Percentiles rank a stretch among this genome's conserved stretches.
Conservation (phyloP, 345 rosid genomes). For the Diplotaxis tenuifolia region DNA sequence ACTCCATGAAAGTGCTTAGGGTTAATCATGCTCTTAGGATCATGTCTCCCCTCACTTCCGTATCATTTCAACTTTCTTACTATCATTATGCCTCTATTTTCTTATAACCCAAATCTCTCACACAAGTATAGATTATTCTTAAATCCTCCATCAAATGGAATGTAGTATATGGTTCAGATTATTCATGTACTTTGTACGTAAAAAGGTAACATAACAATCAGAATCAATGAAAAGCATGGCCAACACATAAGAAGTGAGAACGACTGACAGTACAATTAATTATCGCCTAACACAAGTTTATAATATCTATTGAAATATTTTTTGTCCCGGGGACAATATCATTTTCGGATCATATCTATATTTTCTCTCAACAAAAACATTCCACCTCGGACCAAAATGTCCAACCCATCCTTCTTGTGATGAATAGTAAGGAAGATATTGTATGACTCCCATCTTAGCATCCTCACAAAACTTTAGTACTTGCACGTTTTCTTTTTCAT, state of each 20-base stretch:
- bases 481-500: slow-evolving; percentile 56
- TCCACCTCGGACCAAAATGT: slow-evolving; percentile 86
- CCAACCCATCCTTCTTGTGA: slow-evolving; percentile 55
- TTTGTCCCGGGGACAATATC: slow-evolving; percentile 86
- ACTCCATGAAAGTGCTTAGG: too few relatives aligned
- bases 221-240: neutral
- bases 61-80: slow-evolving; percentile 25
- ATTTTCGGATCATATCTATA: slow-evolving; percentile 73
- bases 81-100: slow-evolving; percentile 1
- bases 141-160: neutral
- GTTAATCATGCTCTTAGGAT: too few relatives aligned
- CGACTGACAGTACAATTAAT: neutral
- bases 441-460: slow-evolving; percentile 51
- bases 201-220: neutral
- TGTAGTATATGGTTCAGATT: neutral
- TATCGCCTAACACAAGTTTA: slow-evolving; percentile 6
- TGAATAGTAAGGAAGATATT: slow-evolving; percentile 60
- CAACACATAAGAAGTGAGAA: slow-evolving; percentile 5
- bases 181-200: neutral
- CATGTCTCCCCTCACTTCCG: slow-evolving; percentile 14
- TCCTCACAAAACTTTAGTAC: slow-evolving; percentile 55
- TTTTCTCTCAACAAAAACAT: slow-evolving; percentile 50
- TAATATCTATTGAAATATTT: slow-evolving; percentile 48
- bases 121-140: neutral
- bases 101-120: neutral